Evolutionary conservation across 352 stramenopile species (phyloP), one percentile per base, ranked within the genome.

Genomic region (Globisporangium mamillatum): DNA sequence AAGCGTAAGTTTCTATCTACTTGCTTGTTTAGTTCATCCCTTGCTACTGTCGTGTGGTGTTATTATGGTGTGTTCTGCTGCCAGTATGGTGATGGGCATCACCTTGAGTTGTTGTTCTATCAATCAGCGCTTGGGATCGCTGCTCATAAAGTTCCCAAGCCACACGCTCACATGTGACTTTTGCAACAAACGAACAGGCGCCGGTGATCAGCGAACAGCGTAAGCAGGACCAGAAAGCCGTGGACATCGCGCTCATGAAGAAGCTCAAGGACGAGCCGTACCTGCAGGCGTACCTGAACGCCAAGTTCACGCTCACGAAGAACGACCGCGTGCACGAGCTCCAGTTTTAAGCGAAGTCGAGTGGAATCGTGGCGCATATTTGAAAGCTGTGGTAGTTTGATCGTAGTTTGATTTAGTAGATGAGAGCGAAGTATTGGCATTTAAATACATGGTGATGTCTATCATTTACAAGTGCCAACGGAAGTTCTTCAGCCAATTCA

Each of bases 181-280:
- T 22, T 61, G 20, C 20, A 32, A 48, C 48, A 59, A 32, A 27
- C 27, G 41, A n/a, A 38, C 60, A 97, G 87, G 79, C 88, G 64
- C 94, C 97, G 27, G 89, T 98, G 72, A 97, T 99, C 63, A 86
- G 84, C 71, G 97, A 99, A 71, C 86, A 98, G 84, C 92, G 94
- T 75, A 99, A 99, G 92, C 98, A 93, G 67, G 97, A 99, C 82
- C 98, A 99, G 89, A 98, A 99, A 86, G 88, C 88, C 57, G 96
- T 99, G 48, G 98, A 99, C 84, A 91, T 84, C 54, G 89, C 82
- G 56, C 76, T 98, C 64, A 67, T 94, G 63, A 95, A 95, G 82
- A 89, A 91, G 75, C 73, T 96, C 52, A 88, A 92, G 64, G 81
- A 81, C 48, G 90, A 94, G 69, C 84, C 89, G 54, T 96, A 99